Base-by-base conservation (phyloP, 106 monocot genomes). In the Phalaenopsis equestris region DNA sequence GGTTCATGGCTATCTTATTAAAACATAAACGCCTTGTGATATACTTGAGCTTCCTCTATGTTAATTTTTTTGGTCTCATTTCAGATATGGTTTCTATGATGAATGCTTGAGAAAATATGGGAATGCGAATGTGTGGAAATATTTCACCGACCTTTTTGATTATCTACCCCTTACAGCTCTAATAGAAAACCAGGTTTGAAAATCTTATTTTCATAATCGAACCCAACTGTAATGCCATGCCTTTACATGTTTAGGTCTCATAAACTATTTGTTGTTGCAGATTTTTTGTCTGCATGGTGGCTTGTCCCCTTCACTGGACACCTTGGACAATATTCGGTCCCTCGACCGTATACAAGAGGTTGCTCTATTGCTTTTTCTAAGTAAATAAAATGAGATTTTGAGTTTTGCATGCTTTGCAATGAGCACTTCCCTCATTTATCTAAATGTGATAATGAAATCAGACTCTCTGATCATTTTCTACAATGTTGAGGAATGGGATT, bases 71-170 rank as follows among this genome's bases (percentile, higher is more conserved):
- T 43, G 16, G 14, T 77, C 77, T 77, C 18, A 42, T 87, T 77
- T 67, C 90, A 90, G 89, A 70, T 92, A 92, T 86, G 92, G 92
- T 42, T 92, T 92, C 74, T 92, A 90, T 83, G 92, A 92, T 79
- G 92, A 92, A 81, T 92, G 92, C 80, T 89, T 90, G 79, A 87
- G 92, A 86, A 92, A 92, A 79, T 92, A 92, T 80, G 92, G 92
- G 72, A 92, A 92, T 84, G 92, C 89, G 84, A 90, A 90, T 84
- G 89, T 92, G 14, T 92, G 92, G 92, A 92, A 92, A 79, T 92
- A 92, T 81, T 92, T 92, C 61, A 92, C 92, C 12, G 89, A 92
- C 73, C 87, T 92, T 80, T 92, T 92, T 73, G 89, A 90, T 86
- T 92, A 92, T 84, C 78, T 92, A 42, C 89, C 92, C 4, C 89